Percentiles rank a stretch among this genome's conserved stretches.
Conservation (phyloP, 495 filamentous ascomycete species). For the Cercophora newfieldiana region DNA sequence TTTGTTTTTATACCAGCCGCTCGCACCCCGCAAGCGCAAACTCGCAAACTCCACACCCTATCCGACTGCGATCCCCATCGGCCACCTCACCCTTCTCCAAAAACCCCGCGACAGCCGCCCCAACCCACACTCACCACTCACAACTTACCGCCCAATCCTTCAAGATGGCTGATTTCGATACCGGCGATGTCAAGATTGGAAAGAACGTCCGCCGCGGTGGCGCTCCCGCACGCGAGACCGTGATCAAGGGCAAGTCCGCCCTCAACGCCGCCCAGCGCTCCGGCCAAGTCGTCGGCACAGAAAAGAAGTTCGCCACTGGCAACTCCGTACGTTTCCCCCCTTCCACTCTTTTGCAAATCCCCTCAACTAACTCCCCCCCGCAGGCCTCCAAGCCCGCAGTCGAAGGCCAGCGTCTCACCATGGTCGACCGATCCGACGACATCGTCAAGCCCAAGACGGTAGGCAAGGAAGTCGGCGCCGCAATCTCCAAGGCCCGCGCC, state of each 20-base stretch:
- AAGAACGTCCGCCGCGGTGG: conserved; percentile 69
- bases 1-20: neutral
- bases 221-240: conserved; percentile 70
- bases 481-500: conserved; percentile 71
- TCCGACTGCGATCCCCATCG: neutral
- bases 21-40: neutral
- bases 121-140: conserved; percentile 6
- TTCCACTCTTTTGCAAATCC: neutral
- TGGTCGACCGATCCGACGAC: conserved; percentile 97
- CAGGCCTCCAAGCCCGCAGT: conserved; percentile 59
- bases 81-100: neutral
- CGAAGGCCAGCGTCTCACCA: conserved; percentile 95
- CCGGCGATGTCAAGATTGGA: conserved; percentile 84
- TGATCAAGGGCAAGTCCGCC: conserved; percentile 81
- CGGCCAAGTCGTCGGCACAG: conserved; percentile 75
- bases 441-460: conserved; percentile 95
- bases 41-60: neutral
- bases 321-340: conserved; percentile 66
- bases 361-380: conserved; percentile 11
- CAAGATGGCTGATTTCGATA: conserved; percentile 60
- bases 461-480: conserved; percentile 73
- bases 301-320: conserved; percentile 84
- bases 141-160: conserved; percentile 17
- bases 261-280: conserved; percentile 86
- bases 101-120: neutral